Evolutionary conservation across 306 rosid genomes (phyloP).

Genomic region (Malus asiatica): DNA sequence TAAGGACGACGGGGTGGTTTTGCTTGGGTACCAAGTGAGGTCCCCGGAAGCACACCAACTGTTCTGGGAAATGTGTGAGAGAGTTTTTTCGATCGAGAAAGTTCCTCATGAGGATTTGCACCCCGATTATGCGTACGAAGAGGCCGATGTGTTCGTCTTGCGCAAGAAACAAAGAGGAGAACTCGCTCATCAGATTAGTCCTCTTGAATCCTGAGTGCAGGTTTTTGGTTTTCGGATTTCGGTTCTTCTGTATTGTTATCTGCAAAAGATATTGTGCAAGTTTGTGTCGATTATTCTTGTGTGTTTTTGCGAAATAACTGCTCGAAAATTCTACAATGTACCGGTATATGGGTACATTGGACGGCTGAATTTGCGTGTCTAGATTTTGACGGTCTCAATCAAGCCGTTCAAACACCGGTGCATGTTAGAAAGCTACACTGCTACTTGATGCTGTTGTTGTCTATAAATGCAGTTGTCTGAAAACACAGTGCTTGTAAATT

Average conservation of each 20-base stretch:
- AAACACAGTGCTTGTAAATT: not conserved
- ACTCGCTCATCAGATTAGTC: not conserved
- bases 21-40: conserved; percentile 78
- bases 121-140: conserved; percentile 72
- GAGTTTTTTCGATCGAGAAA: conserved; percentile 38
- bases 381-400: no score
- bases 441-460: no score
- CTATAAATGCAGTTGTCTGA: no score
- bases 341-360: no score
- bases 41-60: conserved; percentile 60
- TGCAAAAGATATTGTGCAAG: not conserved
- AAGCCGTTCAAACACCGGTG: not conserved
- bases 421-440: no score
- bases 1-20: conserved; percentile 50
- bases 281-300: not conserved
- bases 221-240: not conserved
- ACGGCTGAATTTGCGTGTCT: no score
- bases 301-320: not conserved
- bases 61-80: conserved; percentile 61
- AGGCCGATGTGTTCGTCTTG: conserved; percentile 56
- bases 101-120: conserved; percentile 68
- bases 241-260: not conserved
- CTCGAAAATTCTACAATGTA: not conserved
- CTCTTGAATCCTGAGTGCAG: not conserved
- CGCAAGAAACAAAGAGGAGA: conserved; percentile 44